Conservation (phyloP, 2,329 filamentous ascomycete genomes). For the Aspergillus arachidicola region DNA sequence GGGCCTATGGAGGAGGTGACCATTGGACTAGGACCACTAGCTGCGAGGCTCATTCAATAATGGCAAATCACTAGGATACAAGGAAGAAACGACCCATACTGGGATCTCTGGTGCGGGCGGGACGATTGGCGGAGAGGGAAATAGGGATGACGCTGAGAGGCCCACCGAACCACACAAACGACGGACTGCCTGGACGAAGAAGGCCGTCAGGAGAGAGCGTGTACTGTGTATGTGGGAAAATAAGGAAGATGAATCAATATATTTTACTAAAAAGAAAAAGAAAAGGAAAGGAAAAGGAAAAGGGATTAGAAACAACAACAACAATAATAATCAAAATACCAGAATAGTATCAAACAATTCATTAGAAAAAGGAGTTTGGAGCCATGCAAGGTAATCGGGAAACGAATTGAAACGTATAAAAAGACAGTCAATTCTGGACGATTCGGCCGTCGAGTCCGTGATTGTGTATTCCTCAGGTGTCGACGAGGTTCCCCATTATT, state of each 20-base stretch:
- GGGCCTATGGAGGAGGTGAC: slow-evolving; percentile 4
- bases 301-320: neutral
- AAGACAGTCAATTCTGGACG: neutral
- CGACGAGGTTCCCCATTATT: slow-evolving; percentile 9
- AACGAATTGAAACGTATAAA: neutral
- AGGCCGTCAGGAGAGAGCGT: neutral
- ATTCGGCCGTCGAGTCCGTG: neutral
- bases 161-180: slow-evolving; percentile 45
- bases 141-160: slow-evolving; percentile 42
- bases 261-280: neutral
- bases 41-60: slow-evolving; percentile 12
- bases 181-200: slow-evolving; percentile 9
- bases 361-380: neutral
- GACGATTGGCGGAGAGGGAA: slow-evolving; percentile 37
- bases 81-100: slow-evolving; percentile 7
- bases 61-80: slow-evolving; percentile 4
- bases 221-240: neutral
- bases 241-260: neutral
- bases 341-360: neutral
- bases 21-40: slow-evolving; percentile 6
- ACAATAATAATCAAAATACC: neutral
- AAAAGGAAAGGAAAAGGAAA: neutral
- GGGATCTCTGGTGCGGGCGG: slow-evolving; percentile 20
- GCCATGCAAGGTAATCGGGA: neutral
- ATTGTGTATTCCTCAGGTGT: slow-evolving; percentile 8